Evolutionary conservation across 2,329 filamentous ascomycete genomes (phyloP).

Genomic region (Colletotrichum kahawae): DNA sequence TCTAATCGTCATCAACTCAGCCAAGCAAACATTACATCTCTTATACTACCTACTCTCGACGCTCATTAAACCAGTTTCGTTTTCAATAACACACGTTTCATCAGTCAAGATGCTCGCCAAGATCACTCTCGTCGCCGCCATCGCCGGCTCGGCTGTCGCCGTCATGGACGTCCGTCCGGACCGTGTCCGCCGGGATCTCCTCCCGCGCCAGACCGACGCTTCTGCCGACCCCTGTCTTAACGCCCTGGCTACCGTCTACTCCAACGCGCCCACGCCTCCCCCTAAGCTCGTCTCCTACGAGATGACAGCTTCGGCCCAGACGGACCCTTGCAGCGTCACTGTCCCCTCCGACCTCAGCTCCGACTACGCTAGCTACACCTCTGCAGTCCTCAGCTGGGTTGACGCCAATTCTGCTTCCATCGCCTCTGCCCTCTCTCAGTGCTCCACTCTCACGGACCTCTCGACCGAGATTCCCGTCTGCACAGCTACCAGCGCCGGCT

Average conservation of each 20-base stretch:
- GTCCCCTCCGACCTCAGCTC: constrained; percentile 26
- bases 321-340: constrained; percentile 29
- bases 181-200: constrained; percentile 22
- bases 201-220: constrained; percentile 28
- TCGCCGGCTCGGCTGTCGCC: constrained; percentile 27
- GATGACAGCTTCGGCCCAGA: constrained; percentile 17
- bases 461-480: constrained; percentile 6
- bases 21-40: neutral
- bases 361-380: constrained; percentile 25
- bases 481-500: neutral
- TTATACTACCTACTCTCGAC: neutral
- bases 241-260: constrained; percentile 23
- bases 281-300: constrained; percentile 24
- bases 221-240: constrained; percentile 21
- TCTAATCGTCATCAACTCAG: neutral
- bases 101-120: constrained; percentile 28
- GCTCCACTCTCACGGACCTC: constrained; percentile 25
- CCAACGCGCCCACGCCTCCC: constrained; percentile 27
- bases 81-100: neutral
- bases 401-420: constrained; percentile 24
- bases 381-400: constrained; percentile 28
- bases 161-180: constrained; percentile 16
- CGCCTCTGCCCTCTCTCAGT: constrained; percentile 26
- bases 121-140: constrained; percentile 26
- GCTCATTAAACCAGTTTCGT: neutral